Base-by-base conservation (phyloP, 2,329 filamentous ascomycete genomes). In the Colletotrichum liriopes region DNA sequence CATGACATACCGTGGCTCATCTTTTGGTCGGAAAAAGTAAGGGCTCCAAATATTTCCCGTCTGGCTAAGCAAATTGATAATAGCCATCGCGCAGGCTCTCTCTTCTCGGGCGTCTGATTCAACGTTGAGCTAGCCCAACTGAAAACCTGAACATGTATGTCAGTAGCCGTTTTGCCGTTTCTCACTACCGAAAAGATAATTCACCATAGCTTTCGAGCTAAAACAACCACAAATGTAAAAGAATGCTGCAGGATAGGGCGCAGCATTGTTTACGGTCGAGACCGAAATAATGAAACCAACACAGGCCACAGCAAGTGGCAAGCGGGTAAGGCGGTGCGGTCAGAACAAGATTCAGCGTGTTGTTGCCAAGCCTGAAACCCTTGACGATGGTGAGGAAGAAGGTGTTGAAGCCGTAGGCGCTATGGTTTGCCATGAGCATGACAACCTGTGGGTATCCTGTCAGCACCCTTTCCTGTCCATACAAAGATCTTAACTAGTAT, bases 261-360 rank as follows among this genome's bases (percentile, higher is more conserved):
- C 86, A 0, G 82, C 89, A 2, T 84, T 85, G 18, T 82, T 79
- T 0, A 85, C 87, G 0, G 90, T 92, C 0, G 87, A 81, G 1
- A 89, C 89, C 29, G 29, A 88, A 20, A 92, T 82, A 70, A 92
- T 88, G 78, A 90, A 92, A 1, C 88, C 86, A 1, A 80, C 80
- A 1, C 91, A 82, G 1, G 87, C 87, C 39, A 91, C 81, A 29
- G 35, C 69, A 11, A 2, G 76, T 72, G 2, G 68, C 73, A n/a
- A 77, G 29, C 72, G 20, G 77, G 29, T 76, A 78, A 1, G 77
- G 77, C 0, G 77, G 77, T 1, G 78, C 77, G 0, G 78, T 79
- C 0, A 81, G 76, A 14, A 79, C 75, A 2, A 81, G 76, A 1
- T 78, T 79, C 37, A 79, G 74, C n/a, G 77, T 80, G 12, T 69